Base-by-base conservation (phyloP, 2,329 filamentous ascomycete genomes). In the Passalora sequoiae region DNA sequence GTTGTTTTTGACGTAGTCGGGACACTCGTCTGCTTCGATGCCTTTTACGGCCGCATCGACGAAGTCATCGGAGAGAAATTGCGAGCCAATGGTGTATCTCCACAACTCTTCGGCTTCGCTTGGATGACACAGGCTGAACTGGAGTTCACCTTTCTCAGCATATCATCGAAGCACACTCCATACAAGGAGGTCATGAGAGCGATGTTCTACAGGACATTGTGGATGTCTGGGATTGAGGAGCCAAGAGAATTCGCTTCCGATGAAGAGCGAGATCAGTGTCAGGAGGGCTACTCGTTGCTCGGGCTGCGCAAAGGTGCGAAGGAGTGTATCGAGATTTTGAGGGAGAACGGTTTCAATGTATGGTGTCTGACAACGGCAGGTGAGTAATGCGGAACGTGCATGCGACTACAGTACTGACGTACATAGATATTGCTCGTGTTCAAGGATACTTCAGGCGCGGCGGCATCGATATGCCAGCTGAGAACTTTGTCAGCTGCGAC, bases 401-500 rank as follows among this genome's bases (percentile, higher is more conserved):
- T 16, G 20, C 25, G 15, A 40, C 2, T 3, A 7, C n/a, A 21
- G 6, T n/a, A 25, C 29, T 22, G 28, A 33, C 28, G 2, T 19
- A 22, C 17, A 12, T 16, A 42, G 75, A 79, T 53, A 55, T 64
- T 2, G 58, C 66, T 36, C 61, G 75, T 4, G 75, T 79, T 3
- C 55, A 62, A 6, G 74, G 73, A 0, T 80, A 79, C 48, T 77
- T 80, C 47, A 53, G 63, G n/a, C 60, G 63, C 1, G 70, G 62
- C 0, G 71, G 70, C 0, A 62, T 78, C 8, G 66, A 73, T 1
- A 71, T 79, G 63, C 72, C 74, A 0, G 40, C 54, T 1, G 72
- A 73, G 53, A 73, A 76, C 43, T 64, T 80, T 17, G 57, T 77
- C 15, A 70, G 66, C 6, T 80, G 76, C 49, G 75, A 79, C 49